Evolutionary conservation across 805 yeast species (phyloP), one percentile per base, ranked within the genome.

Genomic region (Saturnispora mendoncae): DNA sequence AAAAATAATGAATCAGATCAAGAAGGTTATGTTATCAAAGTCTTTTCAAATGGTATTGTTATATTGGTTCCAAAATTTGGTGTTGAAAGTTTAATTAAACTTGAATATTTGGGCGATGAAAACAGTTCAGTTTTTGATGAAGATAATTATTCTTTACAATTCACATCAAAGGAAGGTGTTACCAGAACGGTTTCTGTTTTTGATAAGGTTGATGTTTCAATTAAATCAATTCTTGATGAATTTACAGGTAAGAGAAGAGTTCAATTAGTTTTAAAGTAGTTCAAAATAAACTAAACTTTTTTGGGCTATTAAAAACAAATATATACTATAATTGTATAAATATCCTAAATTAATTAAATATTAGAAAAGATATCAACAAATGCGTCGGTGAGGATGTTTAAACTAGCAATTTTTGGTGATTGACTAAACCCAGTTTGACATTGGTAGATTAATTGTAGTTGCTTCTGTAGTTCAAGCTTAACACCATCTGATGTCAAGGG

Each of bases 61-160:
- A 94, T 92, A 7, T 65, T 92, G 36, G 97, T 92, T 30, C 97
- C 98, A 14, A 84, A 82, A 58, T 92, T 85, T 62, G 98, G 98
- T 42, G 86, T 92, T 38, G 98, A 92, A 65, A 90, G 96, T 45
- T 69, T 92, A 54, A 86, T 92, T 48, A 85, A 83, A 56, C 58
- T 87, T 45, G 94, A 86, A 51, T 77, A 76, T 48, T 59, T 90
- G 47, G 78, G 80, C 15, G 83, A 84, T 46, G 74, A 68, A 24
- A 68, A 71, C 43, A 69, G 78, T 26, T 80, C 82, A 9, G 64
- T 65, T 20, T 85, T 78, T 54, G 80, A 84, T 50, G 97, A 92
- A 61, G 88, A 84, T 21, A 72, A 71, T 46, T 92, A 76, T 55
- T 76, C 76, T 46, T 65, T 92, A 45, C 65, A 72, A 2, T 78